Evolutionary conservation across 106 monocot species (phyloP), one percentile per base, ranked within the genome.

Genomic region (Dendrobium nobile): DNA sequence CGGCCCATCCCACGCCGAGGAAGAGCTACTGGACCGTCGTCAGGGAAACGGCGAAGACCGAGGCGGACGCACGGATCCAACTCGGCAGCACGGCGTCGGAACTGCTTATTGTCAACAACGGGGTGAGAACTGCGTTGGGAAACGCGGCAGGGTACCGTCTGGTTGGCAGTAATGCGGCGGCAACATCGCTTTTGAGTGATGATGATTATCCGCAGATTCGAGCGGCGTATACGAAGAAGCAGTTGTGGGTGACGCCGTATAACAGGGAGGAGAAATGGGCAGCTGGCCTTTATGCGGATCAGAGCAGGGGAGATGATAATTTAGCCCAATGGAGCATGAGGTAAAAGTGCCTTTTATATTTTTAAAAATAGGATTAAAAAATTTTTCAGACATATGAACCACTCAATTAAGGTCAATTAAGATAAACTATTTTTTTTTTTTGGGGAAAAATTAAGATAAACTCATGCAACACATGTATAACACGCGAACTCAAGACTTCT

Each of bases 11-110:
- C 3, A 82, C 83, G 0, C 77, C 74, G 2, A 74, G 92, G 40
- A 85, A 85, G 80, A 95, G 94, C 59, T 92, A 92, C 86, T 95
- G 94, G 94, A 92, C 85, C 0, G 80, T 92, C 5, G 87, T 77
- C 4, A 72, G 68, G 18, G 88, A 92, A 83, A 87, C 82, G 6
- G 92, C 84, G 0, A 85, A 82, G 77, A 95, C 84, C 0, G 91
- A 95, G 78, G 73, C 85, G 0, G 94, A 92, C 9, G 90, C 82
- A 18, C 79, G 80, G 5, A 48, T 92, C 28, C 47, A 61, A 33
- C 56, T 92, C 45, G 78, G 77, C 7, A n/a, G 77, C 1, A 79
- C 81, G 26, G 47, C 81, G 37, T 86, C 85, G 9, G 89, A 89
- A 5, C 77, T 86, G 47, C 47, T 89, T 75, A 45, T 89, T 16